Evolutionary conservation across 164 flowering plant genomes (phyloP), one percentile per base, ranked within the genome.

Genomic region (Hamamelis virginiana): DNA sequence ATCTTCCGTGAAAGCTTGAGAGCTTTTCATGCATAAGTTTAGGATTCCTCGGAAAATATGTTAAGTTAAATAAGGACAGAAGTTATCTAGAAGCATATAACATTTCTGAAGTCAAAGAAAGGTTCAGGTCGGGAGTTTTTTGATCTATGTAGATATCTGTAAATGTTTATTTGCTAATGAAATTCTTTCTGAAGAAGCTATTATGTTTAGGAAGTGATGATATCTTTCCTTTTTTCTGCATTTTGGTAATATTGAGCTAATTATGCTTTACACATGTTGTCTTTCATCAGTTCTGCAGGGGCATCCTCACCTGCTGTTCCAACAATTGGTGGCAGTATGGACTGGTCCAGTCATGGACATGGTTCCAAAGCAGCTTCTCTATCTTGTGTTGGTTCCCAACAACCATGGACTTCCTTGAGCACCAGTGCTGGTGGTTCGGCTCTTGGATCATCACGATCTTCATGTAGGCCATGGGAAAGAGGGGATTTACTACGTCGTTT

Each of bases 401-500:
- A 79, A 23, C 87, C 80, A 62, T 13, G 81, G 80, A 71, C 86
- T 53, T 90, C 96, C 51, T 72, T 87, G 77, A 90, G 98, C 83
- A 85, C 91, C 14, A 89, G 87, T 83, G 94, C 84, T 56, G 90
- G 91, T 64, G 91, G 88, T 61, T 91, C 92, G 72, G 86, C 86
- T 67, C 84, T 87, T 75, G 97, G 94, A 67, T 81, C 91, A 65
- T 87, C 89, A 51, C 85, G 82, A 72, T 75, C 88, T 72, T 92
- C 92, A 18, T 96, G 98, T 74, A 87, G 98, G 66, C 99, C 99
- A 64, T 96, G 99, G 99, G 98, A 93, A 69, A 86, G 97, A 75
- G 97, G 89, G 68, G 99, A 96, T 81, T 76, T 96, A 61, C 83
- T 96, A 33, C 85, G 97, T 76, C 96, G 99, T 41, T 81, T 96